Conservation (phyloP, 805 yeast species). For the Starmerella floricola region DNA sequence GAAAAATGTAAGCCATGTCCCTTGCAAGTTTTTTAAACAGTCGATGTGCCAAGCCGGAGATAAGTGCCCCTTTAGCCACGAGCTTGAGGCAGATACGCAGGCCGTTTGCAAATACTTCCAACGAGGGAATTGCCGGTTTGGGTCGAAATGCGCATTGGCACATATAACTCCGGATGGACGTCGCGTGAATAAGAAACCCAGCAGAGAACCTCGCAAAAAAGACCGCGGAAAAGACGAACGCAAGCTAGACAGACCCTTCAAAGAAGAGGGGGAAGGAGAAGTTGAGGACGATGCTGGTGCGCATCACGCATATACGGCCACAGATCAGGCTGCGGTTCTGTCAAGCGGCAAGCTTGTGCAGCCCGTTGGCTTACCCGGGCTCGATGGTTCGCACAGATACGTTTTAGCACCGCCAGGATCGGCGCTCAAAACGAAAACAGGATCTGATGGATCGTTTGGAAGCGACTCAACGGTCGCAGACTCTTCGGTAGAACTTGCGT, state of each 20-base stretch:
- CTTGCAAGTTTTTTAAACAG: constrained; percentile 85
- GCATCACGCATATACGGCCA: too few species aligned
- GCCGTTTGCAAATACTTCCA: constrained; percentile 84
- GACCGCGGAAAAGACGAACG: constrained; percentile 4
- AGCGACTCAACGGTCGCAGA: constrained; percentile 10
- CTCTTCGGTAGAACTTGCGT: constrained; percentile 13
- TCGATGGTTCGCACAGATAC: too few species aligned
- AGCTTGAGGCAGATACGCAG: constrained; percentile 32
- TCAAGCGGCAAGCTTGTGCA: too few species aligned
- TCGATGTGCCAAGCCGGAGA: constrained; percentile 93
- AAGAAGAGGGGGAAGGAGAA: neutral
- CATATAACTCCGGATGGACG: constrained; percentile 84
- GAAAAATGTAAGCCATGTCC: constrained; percentile 77
- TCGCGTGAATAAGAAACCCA: constrained; percentile 41
- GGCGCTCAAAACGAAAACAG: constrained; percentile 1
- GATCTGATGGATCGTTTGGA: constrained; percentile 8
- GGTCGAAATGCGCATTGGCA: constrained; percentile 85
- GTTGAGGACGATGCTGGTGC: neutral
- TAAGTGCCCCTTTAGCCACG: constrained; percentile 84
- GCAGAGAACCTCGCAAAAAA: constrained; percentile 10
- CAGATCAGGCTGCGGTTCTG: too few species aligned
- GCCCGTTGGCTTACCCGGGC: too few species aligned
- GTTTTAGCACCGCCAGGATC: too few species aligned
- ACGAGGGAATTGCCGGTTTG: constrained; percentile 94
- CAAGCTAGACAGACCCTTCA: neutral